A percentile compares a stretch with the other conserved stretches of the same genome.
Conservation (phyloP, 2,329 filamentous ascomycete genomes). For the Volutella citrinella region DNA sequence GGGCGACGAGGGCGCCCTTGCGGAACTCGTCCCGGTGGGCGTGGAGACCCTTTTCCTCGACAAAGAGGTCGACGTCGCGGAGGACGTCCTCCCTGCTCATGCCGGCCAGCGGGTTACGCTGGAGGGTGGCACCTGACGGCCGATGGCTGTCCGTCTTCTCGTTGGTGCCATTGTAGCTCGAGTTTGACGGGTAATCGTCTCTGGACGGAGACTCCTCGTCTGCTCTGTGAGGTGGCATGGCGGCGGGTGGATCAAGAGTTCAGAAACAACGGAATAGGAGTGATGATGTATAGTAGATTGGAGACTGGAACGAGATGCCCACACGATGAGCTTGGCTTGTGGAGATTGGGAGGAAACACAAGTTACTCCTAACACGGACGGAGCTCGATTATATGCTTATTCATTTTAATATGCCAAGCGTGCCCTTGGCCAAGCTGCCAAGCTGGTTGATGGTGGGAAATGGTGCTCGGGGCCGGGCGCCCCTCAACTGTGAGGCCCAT, state of each 20-base stretch:
- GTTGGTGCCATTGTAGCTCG: conserved; percentile 19
- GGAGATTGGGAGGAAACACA: too few relatives aligned
- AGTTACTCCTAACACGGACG: too few relatives aligned
- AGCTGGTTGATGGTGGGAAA: too few relatives aligned
- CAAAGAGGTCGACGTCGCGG: conserved; percentile 35
- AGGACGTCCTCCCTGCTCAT: conserved; percentile 28
- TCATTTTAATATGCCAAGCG: too few relatives aligned
- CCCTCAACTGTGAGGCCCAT: too few relatives aligned
- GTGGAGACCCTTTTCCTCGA: conserved; percentile 30
- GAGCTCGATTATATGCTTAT: too few relatives aligned
- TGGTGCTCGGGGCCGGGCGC: too few relatives aligned
- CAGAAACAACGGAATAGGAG: neutral
- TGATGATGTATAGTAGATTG: neutral
- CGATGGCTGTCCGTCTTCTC: conserved; percentile 15
- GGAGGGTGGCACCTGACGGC: conserved; percentile 23
- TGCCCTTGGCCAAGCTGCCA: too few relatives aligned
- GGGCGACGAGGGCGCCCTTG: conserved; percentile 50
- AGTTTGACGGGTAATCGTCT: conserved; percentile 13
- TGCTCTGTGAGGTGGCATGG: conserved; percentile 23
- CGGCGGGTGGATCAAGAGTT: neutral
- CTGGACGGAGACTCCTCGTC: conserved; percentile 21
- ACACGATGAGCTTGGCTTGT: too few relatives aligned
- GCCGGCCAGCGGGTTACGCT: conserved; percentile 29
- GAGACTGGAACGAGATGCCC: too few relatives aligned
- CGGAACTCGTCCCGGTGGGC: conserved; percentile 44